These are phyloP conservation scores for Galium porrigens DNA, from an alignment of 305 asterid species.

Conservation along the genomic window DNA sequence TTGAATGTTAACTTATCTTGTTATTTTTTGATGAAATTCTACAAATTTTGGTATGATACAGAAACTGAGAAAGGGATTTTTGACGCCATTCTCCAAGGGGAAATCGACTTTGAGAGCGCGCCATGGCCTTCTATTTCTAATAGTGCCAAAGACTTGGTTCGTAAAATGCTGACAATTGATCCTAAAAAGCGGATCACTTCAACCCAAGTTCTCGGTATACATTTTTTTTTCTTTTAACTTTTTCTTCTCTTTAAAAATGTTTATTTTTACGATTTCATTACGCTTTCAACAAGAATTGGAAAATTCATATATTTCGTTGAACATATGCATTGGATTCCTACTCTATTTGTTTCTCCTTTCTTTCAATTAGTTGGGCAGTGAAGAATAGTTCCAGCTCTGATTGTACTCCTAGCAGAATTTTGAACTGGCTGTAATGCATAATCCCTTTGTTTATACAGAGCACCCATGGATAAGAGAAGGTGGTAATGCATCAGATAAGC, in stretches of 20 bases:
- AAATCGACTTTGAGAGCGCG: conserved; percentile 53
- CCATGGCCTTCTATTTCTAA: conserved; percentile 84
- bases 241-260: neutral
- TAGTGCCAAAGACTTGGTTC: conserved; percentile 67
- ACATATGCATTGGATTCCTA: neutral
- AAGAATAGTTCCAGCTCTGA: neutral
- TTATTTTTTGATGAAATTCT: neutral
- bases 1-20: neutral
- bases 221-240: neutral
- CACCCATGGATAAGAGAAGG: conserved; percentile 55
- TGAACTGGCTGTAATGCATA: conserved; percentile 8
- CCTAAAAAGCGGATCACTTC: conserved; percentile 59
- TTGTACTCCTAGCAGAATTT: neutral
- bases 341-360: neutral
- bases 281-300: neutral
- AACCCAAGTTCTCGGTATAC: conserved; percentile 63
- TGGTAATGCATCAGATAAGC: conserved; percentile 66
- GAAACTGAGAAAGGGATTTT: conserved; percentile 80
- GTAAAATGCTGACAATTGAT: conserved; percentile 62
- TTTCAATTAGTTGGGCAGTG: neutral
- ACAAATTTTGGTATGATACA: conserved; percentile 19
- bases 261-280: neutral
- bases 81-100: conserved; percentile 57
- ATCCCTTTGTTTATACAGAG: conserved; percentile 25
- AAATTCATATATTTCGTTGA: neutral